Evolutionary conservation across 495 filamentous ascomycete genomes (phyloP).

Genomic region (Peziza echinospora): DNA sequence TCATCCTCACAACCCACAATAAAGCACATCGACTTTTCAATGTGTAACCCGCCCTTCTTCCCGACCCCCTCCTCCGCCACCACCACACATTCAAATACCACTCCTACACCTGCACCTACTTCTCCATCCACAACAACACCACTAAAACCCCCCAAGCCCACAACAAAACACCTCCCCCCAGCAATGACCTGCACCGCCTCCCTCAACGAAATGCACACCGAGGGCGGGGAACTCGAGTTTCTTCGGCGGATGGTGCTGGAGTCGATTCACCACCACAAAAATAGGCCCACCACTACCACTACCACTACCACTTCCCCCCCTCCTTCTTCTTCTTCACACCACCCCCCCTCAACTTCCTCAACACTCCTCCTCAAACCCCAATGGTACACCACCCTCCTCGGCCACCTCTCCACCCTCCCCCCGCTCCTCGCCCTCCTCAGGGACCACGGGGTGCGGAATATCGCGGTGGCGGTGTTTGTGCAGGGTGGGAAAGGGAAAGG

Average conservation of each 20-base stretch:
- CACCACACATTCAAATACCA: conserved; percentile 37
- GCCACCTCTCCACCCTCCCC: too few species aligned
- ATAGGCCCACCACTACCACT: conserved; percentile 64
- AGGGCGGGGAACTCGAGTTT: conserved; percentile 68
- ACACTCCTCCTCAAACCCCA: too few species aligned
- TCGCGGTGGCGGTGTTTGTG: too few species aligned
- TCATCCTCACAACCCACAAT: too few species aligned
- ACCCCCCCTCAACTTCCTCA: too few species aligned
- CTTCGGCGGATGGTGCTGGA: conserved; percentile 54
- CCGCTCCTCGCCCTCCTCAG: too few species aligned
- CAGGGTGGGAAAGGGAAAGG: too few species aligned
- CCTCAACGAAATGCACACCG: conserved; percentile 56
- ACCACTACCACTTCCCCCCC: conserved; percentile 57
- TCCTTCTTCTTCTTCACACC: too few species aligned
- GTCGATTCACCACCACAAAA: conserved; percentile 33
- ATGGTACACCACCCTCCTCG: too few species aligned
- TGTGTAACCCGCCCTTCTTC: conserved; percentile 95
- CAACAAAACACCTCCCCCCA: conserved; percentile 23
- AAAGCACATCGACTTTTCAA: conserved; percentile 62
- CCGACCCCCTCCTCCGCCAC: conserved; percentile 35
- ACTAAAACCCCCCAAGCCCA: conserved; percentile 1
- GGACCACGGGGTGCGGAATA: too few species aligned
- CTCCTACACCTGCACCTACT: conserved; percentile 46
- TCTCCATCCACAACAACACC: conserved; percentile 25
- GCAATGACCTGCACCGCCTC: conserved; percentile 46